A percentile compares a stretch with the other conserved stretches of the same genome.
These are phyloP conservation scores for Globisporangium yorkense DNA, from an alignment of 352 stramenopile species.

Conservation along the genomic window DNA sequence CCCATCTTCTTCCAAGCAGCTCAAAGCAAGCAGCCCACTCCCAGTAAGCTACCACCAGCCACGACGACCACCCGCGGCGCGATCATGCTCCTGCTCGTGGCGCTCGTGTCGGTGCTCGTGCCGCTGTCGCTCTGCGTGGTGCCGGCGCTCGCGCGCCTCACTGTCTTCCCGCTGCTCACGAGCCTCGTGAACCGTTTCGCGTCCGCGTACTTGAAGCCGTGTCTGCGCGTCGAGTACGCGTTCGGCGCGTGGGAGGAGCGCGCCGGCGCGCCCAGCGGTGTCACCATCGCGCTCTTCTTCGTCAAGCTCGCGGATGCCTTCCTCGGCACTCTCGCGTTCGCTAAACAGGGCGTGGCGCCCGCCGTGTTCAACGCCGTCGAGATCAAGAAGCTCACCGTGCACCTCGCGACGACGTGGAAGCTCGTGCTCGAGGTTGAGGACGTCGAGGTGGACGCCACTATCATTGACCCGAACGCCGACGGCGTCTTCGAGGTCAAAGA, in stretches of 20 bases:
- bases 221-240: slow-evolving; percentile 39
- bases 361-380: slow-evolving; percentile 28
- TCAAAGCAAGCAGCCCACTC: neutral
- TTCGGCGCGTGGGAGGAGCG: slow-evolving; percentile 40
- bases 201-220: slow-evolving; percentile 44
- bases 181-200: slow-evolving; percentile 48
- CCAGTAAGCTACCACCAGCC: neutral
- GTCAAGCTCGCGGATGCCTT: slow-evolving; percentile 45
- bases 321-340: slow-evolving; percentile 49
- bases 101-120: slow-evolving; percentile 46
- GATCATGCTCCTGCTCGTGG: slow-evolving; percentile 35
- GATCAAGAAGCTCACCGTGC: slow-evolving; percentile 40
- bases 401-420: slow-evolving; percentile 46
- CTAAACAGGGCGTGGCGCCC: slow-evolving; percentile 48
- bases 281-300: slow-evolving; percentile 50
- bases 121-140: slow-evolving; percentile 62
- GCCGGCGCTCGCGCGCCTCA: slow-evolving; percentile 43
- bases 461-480: slow-evolving; percentile 36
- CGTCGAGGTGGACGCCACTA: slow-evolving; percentile 30
- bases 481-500: slow-evolving; percentile 42
- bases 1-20: neutral
- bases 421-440: slow-evolving; percentile 48
- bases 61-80: slow-evolving; percentile 4
- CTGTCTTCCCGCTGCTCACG: slow-evolving; percentile 53
- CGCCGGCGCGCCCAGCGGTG: slow-evolving; percentile 24